Evolutionary conservation across 2,329 filamentous ascomycete species (phyloP).

Genomic region (Exophiala alcalophila): DNA sequence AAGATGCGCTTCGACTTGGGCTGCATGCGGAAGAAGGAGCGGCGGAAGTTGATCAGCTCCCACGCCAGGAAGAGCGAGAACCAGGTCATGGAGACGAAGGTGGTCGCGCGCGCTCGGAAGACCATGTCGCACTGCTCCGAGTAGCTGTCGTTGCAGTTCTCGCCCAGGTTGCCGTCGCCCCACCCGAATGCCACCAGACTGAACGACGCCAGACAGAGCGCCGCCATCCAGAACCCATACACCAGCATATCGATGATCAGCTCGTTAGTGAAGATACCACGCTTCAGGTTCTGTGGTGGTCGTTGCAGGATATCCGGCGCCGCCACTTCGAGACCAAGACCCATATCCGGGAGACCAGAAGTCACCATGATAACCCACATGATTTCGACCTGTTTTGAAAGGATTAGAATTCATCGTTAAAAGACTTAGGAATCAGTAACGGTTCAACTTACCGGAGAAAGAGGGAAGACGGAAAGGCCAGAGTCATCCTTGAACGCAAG

Average conservation of each 20-base stretch:
- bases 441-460: conserved; percentile 58
- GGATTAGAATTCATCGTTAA: too few species aligned
- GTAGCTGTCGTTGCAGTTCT: conserved; percentile 54
- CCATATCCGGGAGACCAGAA: conserved; percentile 57
- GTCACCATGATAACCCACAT: conserved; percentile 65
- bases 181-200: conserved; percentile 50
- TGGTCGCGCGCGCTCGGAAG: conserved; percentile 70
- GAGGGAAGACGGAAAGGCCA: conserved; percentile 55
- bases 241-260: conserved; percentile 54
- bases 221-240: conserved; percentile 52
- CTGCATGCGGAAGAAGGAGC: conserved; percentile 66
- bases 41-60: conserved; percentile 73
- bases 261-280: conserved; percentile 52
- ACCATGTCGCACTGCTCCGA: conserved; percentile 50
- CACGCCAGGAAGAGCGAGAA: conserved; percentile 71
- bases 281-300: conserved; percentile 52
- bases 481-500: conserved; percentile 56
- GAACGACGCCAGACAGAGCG: conserved; percentile 50
- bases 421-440: too few species aligned
- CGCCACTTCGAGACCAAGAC: conserved; percentile 56
- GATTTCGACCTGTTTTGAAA: too few species aligned
- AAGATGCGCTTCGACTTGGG: conserved; percentile 50
- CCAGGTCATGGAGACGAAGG: conserved; percentile 72
- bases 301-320: conserved; percentile 53
- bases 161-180: conserved; percentile 51